phyloP scores from a whole-genome alignment of 179 eudicot species.

The Actinidia chinensis region DNA sequence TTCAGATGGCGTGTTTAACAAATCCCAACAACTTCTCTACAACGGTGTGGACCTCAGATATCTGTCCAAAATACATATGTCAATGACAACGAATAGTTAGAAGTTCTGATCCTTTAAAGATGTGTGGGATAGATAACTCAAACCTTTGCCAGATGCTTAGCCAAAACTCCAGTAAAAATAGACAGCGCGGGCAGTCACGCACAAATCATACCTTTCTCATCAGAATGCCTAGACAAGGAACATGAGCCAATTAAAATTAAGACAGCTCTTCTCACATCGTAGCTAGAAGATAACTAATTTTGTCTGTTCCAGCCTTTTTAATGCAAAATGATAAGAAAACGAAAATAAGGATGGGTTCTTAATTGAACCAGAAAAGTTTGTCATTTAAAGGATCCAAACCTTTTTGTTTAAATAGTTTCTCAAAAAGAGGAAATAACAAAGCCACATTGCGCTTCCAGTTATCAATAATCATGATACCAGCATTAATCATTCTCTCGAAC shows the following conservation, averaged over 20 bases:
- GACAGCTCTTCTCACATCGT: not conserved
- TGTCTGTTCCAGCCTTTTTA: not conserved
- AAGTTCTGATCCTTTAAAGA: not conserved
- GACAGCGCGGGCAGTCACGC: slow-evolving; percentile 99
- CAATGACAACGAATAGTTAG: not conserved
- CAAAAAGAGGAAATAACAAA: slow-evolving; percentile 89
- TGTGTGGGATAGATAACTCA: slow-evolving; percentile 10
- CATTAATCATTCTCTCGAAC: slow-evolving; percentile 99
- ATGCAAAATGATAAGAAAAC: not conserved
- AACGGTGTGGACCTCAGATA: slow-evolving; percentile 89
- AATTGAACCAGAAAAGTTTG: not conserved
- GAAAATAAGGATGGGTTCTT: not conserved
- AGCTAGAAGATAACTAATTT: not conserved
- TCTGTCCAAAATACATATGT: slow-evolving; percentile 38
- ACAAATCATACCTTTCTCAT: slow-evolving; percentile 90
- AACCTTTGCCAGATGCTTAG: slow-evolving; percentile 96
- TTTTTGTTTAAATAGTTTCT: slow-evolving; percentile 94
- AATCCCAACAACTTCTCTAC: slow-evolving; percentile 96
- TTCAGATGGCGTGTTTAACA: slow-evolving; percentile 96
- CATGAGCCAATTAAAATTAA: slow-evolving; percentile 12
- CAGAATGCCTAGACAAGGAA: slow-evolving; percentile 60
- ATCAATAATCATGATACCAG: slow-evolving; percentile 91
- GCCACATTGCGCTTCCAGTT: slow-evolving; percentile 84
- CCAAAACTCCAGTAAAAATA: slow-evolving; percentile 94
- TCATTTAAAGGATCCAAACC: slow-evolving; percentile 38